Evolutionary conservation across 495 filamentous ascomycete genomes (phyloP).

Genomic region (Penicillium flavigenum): DNA sequence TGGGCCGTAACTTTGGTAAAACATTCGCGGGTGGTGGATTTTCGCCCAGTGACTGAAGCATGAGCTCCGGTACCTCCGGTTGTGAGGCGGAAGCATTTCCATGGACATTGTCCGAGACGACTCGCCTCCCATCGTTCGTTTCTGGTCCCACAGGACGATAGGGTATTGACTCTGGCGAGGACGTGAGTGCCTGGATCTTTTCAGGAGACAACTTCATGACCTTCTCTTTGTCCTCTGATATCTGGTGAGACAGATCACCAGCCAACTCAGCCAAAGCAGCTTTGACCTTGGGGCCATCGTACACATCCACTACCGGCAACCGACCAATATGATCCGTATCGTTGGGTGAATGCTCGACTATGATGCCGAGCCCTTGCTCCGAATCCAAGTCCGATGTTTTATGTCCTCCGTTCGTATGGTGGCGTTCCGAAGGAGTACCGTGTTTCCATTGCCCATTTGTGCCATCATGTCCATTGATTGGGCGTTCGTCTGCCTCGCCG

Average conservation of each 20-base stretch:
- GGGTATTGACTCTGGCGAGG: slow-evolving; percentile 55
- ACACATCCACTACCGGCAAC: slow-evolving; percentile 21
- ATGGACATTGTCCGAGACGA: slow-evolving; percentile 26
- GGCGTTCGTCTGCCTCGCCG: background rate
- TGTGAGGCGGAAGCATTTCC: slow-evolving; percentile 10
- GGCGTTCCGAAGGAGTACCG: background rate
- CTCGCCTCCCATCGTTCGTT: slow-evolving; percentile 23
- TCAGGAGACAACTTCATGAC: slow-evolving; percentile 52
- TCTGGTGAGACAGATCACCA: slow-evolving; percentile 14
- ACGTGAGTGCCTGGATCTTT: slow-evolving; percentile 56
- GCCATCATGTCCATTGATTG: background rate
- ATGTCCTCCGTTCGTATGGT: background rate
- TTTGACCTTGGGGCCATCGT: slow-evolving; percentile 24
- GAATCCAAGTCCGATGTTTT: background rate
- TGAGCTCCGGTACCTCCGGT: slow-evolving; percentile 17
- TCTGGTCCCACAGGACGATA: slow-evolving; percentile 32
- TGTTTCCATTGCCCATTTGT: background rate
- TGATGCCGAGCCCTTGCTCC: slow-evolving; percentile 27
- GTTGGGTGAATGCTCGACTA: slow-evolving; percentile 19
- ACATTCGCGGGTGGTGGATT: slow-evolving; percentile 16
- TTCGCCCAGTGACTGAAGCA: slow-evolving; percentile 23
- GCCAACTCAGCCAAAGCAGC: slow-evolving; percentile 24
- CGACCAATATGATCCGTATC: slow-evolving; percentile 7
- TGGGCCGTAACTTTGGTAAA: slow-evolving; percentile 22
- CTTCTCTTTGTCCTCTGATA: slow-evolving; percentile 37